These are phyloP conservation scores for Phoma herbarum DNA, from an alignment of 2,329 filamentous ascomycete species.

Conservation along the genomic window DNA sequence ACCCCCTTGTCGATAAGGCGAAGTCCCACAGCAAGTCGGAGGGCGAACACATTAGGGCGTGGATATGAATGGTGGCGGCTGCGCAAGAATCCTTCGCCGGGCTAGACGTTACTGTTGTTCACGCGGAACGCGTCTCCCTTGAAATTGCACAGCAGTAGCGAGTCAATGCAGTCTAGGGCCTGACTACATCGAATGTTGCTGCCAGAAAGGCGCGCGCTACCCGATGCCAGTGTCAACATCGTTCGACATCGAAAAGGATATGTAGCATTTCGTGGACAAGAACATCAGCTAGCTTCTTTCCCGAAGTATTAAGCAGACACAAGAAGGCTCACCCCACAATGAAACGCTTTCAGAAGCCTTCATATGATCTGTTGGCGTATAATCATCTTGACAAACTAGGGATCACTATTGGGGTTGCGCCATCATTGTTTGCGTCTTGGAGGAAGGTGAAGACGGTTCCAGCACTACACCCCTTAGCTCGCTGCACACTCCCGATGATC, in stretches of 20 bases:
- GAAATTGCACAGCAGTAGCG: conserved; percentile 12
- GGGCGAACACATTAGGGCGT: conserved; percentile 10
- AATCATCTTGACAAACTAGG: neutral
- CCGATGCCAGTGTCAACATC: conserved; percentile 3
- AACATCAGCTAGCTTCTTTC: neutral
- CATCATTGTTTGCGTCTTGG: neutral
- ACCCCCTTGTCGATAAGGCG: neutral
- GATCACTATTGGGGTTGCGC: neutral
- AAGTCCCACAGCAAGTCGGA: conserved; percentile 12
- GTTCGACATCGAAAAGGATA: neutral
- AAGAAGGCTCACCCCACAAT: neutral
- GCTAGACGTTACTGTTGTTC: conserved; percentile 6
- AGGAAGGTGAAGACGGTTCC: neutral
- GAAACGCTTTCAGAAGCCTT: conserved; percentile 8
- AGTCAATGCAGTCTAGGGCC: conserved; percentile 17
- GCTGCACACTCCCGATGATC: neutral
- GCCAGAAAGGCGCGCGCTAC: conserved; percentile 16
- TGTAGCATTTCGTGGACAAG: neutral
- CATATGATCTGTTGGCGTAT: neutral
- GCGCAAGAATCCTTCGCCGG: conserved; percentile 1
- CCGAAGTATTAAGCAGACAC: neutral
- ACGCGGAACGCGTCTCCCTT: conserved; percentile 1
- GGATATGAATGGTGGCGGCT: neutral
- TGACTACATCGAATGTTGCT: conserved; percentile 1
- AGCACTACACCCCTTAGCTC: neutral